phyloP scores from a whole-genome alignment of 2,329 filamentous ascomycete species.

The Sodiomyces alkalinus region DNA sequence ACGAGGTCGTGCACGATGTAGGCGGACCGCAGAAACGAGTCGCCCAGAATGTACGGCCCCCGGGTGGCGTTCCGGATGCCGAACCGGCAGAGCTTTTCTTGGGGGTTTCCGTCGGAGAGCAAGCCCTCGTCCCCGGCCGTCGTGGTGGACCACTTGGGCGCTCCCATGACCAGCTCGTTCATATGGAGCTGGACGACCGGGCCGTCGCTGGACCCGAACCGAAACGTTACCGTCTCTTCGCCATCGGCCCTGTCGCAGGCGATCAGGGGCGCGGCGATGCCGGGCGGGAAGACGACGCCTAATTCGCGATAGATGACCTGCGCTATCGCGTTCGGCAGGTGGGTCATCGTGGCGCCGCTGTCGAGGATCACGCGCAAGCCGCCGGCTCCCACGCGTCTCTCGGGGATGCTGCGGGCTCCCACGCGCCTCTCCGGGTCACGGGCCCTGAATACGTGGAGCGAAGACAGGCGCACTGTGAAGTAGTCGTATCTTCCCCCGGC shows the following conservation, averaged over 20 bases:
- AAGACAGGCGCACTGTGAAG: conserved; percentile 33
- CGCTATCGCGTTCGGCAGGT: conserved; percentile 48
- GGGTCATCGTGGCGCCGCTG: conserved; percentile 59
- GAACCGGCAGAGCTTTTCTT: conserved; percentile 35
- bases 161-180: conserved; percentile 38
- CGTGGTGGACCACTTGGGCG: conserved; percentile 13
- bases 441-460: conserved; percentile 26
- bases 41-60: conserved; percentile 33
- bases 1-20: conserved; percentile 45
- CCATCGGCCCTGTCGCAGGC: conserved; percentile 32
- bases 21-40: conserved; percentile 43
- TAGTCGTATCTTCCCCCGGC: conserved; percentile 23
- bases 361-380: conserved; percentile 48
- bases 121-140: conserved; percentile 14
- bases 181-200: conserved; percentile 36
- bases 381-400: too few species aligned
- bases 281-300: conserved; percentile 29
- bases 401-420: conserved; percentile 15
- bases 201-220: conserved; percentile 31
- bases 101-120: conserved; percentile 24
- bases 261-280: conserved; percentile 25
- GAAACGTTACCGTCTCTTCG: conserved; percentile 36
- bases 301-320: conserved; percentile 36
- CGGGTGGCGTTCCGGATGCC: conserved; percentile 36
- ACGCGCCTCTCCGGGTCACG: too few species aligned